A percentile compares a stretch with the other conserved stretches of the same genome.
Evolutionary conservation across 306 rosid genomes (phyloP).

Genomic region (Vachellia collinsii): DNA sequence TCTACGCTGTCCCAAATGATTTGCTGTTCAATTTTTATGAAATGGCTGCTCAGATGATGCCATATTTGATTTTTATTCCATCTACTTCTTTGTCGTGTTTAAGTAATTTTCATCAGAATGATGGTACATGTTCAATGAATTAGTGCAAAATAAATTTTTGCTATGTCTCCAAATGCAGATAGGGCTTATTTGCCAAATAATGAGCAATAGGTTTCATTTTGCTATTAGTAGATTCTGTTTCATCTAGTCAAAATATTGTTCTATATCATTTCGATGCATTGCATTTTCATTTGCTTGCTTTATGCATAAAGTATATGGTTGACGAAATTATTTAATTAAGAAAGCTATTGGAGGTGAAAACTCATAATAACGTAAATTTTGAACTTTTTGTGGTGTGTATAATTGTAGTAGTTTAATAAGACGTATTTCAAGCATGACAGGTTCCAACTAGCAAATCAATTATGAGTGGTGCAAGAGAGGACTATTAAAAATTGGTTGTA

Average conservation of each 20-base stretch:
- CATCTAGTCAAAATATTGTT: background rate
- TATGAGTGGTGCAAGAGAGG: background rate
- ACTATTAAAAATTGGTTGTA: background rate
- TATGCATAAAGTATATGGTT: background rate
- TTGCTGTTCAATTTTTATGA: background rate
- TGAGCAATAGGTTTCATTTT: background rate
- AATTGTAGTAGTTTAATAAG: background rate
- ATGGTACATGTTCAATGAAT: background rate
- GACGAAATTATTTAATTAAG: background rate
- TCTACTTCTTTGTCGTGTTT: background rate
- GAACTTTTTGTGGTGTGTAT: background rate
- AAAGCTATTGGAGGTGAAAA: background rate
- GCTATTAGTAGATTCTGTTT: background rate
- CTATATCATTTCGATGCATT: background rate
- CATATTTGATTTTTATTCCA: background rate
- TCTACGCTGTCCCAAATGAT: background rate
- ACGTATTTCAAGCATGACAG: background rate
- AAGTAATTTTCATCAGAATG: background rate
- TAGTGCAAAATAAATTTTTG: background rate
- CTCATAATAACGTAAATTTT: background rate
- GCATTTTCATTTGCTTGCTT: background rate
- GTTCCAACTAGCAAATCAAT: background rate
- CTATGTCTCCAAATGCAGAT: slow-evolving; percentile 2
- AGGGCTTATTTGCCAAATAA: background rate
- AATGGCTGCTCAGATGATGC: slow-evolving; percentile 3